Base-by-base conservation (phyloP, 176 grass and related monocot species). In the Tillandsia leiboldiana region DNA sequence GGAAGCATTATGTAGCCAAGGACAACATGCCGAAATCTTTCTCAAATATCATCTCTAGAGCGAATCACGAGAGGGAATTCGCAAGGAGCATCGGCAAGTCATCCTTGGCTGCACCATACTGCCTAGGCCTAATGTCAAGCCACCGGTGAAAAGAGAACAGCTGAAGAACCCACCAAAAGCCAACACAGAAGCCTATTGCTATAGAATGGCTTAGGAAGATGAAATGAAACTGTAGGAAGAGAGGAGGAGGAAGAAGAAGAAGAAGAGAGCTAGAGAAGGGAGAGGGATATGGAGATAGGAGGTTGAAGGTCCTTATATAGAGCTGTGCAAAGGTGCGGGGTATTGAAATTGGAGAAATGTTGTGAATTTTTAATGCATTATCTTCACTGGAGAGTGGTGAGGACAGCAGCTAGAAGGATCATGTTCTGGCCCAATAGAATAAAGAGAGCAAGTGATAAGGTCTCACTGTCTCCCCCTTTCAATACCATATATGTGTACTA, bases 91-190 rank as follows among this genome's bases (percentile, higher is more conserved):
- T 81, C 91, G 91, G 91, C 91, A 96, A 96, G 91, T 96, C 91
- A 96, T 96, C 91, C 91, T 96, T 96, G 91, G 91, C 91, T 96
- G 91, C 87, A 85, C 29, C 83, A 85, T 87, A 77, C 75, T 73
- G 57, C 87, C 81, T 57, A 58, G 78, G 48, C 79, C 91, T 72
- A 80, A 90, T 90, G 91, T 70, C 48, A 84, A 83, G 84, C 91
- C 51, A 67, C 53, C 11, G 73, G 75, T 80, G 81, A 89, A 81
- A 33, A 9, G 2, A 12, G 0, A n/a, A 48, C 11, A 22, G 59
- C 10, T 15, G 9, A 9, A n/a, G 9, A 9, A n/a, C 0, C 68
- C 20, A 20, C 20, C 67, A 54, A 65, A 66, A 33, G n/a, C 26
- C 22, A 48, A 80, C n/a, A 29, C 28, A 29, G 28, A 29, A 42